Conservation (phyloP, 2,329 filamentous ascomycete genomes). For the Stenocarpella maydis region DNA sequence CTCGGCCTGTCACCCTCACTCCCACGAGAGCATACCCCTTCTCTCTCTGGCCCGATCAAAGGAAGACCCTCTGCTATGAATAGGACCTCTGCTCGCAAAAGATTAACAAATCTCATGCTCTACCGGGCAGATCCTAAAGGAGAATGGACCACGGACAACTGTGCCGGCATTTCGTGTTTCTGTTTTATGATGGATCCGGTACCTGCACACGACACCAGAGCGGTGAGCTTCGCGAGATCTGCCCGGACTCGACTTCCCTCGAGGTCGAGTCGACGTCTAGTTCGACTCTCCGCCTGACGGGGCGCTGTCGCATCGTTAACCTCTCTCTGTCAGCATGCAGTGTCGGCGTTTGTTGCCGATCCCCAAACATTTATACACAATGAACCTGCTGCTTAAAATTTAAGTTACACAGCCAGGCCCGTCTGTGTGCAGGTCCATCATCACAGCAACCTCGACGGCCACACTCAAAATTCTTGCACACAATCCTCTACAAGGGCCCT, state of each 20-base stretch:
- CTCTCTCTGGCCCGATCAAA: neutral
- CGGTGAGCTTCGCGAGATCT: neutral
- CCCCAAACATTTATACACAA: neutral
- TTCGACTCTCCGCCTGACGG: neutral
- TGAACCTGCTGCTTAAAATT: conserved; percentile 21
- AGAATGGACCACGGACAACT: neutral
- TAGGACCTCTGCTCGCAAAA: neutral
- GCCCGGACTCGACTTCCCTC: neutral
- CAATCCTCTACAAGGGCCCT: neutral
- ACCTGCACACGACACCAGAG: neutral
- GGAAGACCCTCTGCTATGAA: neutral
- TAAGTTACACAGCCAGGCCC: conserved; percentile 12
- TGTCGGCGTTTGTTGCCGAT: conserved; percentile 15
- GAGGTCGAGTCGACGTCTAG: neutral
- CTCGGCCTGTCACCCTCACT: neutral
- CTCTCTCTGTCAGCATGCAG: conserved; percentile 6
- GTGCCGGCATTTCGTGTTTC: neutral
- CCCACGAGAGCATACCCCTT: neutral
- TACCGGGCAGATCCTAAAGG: neutral
- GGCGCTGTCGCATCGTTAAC: neutral
- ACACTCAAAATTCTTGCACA: neutral
- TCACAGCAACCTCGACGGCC: neutral
- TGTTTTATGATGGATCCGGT: neutral
- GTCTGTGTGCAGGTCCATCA: neutral
- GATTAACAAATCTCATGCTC: neutral